Base-by-base conservation (phyloP, 2,329 filamentous ascomycete species). In the Niveomyces coronatus region DNA sequence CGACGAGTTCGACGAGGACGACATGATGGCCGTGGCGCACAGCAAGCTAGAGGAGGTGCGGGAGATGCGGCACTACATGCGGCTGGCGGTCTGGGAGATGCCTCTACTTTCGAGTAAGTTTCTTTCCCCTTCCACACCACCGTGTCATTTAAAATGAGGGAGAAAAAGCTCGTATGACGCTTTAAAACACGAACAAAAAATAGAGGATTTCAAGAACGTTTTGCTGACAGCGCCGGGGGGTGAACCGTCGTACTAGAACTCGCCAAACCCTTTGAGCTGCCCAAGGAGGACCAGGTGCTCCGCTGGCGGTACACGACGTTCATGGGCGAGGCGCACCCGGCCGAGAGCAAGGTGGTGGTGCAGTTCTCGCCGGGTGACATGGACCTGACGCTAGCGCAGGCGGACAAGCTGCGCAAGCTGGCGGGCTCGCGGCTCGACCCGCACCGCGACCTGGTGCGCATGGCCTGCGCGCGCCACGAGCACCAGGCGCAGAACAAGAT, bases 261-360 rank as follows among this genome's bases (percentile, higher is more conserved):
- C 45, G 82, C 85, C 39, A 85, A 85, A 61, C 82, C 85, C 14
- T 96, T 94, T 58, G 63, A 71, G 44, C 74, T 79, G 3, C 86
- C 89, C 2, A 70, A 73, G 11, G 59, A 69, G 20, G 61, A 76
- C 31, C 71, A 84, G 50, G 77, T 86, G 31, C 76, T 98, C 41
- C 82, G 89, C 52, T 98, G 95, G 77, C 82, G 91, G 52, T 95
- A 94, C 68, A 98, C 91, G 13, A 88, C 82, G 26, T 96, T 96
- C 64, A 82, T 98, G 73, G 89, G 89, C 52, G 91, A 96, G 63
- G 68, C 75, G 40, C 93, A 98, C 63, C 89, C 91, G 0, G 86
- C 89, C 3, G 79, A 87, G 61, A 80, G 79, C 56, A 98, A 98
- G 68, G 88, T 98, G 15, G 88, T 96, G 10, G 78, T 96, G 39